These are phyloP conservation scores for Candida glaebosa DNA, from an alignment of 805 yeast species.

Conservation along the genomic window DNA sequence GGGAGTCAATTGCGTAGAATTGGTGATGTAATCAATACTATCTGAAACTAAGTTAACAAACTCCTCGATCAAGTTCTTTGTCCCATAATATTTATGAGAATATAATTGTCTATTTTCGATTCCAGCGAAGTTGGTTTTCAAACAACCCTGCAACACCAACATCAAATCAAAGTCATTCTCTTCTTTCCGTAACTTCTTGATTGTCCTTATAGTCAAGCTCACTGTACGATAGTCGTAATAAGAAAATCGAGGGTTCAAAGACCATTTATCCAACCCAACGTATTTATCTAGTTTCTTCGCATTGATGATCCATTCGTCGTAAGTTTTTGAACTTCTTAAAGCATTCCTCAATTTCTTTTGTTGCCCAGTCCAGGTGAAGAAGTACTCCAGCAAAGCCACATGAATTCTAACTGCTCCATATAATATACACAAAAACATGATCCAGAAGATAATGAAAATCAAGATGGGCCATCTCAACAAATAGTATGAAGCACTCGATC, in stretches of 20 bases:
- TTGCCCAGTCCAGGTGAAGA: constrained; percentile 59
- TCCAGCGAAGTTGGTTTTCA: constrained; percentile 75
- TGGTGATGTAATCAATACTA: constrained; percentile 43
- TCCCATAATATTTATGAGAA: constrained; percentile 73
- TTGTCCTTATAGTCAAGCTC: constrained; percentile 41
- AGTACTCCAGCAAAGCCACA: constrained; percentile 60
- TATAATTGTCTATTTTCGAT: constrained; percentile 68
- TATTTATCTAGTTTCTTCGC: constrained; percentile 57
- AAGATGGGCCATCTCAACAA: constrained; percentile 67
- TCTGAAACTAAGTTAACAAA: constrained; percentile 52
- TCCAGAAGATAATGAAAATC: constrained; percentile 51
- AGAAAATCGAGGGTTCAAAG: constrained; percentile 53
- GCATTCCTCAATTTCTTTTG: constrained; percentile 46
- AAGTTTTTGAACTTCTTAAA: constrained; percentile 47
- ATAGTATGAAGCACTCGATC: constrained; percentile 29
- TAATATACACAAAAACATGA: constrained; percentile 41
- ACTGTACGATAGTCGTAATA: constrained; percentile 68
- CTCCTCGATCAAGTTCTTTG: constrained; percentile 55
- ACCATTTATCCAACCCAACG: constrained; percentile 64
- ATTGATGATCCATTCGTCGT: constrained; percentile 59
- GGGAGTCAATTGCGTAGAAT: constrained; percentile 32
- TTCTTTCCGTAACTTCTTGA: constrained; percentile 32
- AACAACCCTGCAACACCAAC: constrained; percentile 58
- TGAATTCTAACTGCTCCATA: constrained; percentile 55
- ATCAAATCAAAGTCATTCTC: constrained; percentile 45